Base-by-base conservation (phyloP, 495 filamentous ascomycete genomes). In the Hypoxylon fuscum region DNA sequence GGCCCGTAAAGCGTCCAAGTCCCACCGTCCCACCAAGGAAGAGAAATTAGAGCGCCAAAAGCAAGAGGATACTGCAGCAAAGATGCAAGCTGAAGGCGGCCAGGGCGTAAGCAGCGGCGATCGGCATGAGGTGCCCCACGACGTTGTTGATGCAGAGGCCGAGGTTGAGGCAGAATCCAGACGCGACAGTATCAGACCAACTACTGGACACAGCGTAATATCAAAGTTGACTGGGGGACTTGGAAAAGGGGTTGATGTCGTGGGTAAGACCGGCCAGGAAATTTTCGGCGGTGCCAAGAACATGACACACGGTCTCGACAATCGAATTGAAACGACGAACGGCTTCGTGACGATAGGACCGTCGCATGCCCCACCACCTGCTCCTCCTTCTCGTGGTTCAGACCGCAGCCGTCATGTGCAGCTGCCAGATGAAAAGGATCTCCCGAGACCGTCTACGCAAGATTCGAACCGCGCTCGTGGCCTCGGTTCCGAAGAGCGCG, bases 21-120 rank as follows among this genome's bases (percentile, higher is more conserved):
- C 72, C 12, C 80, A 79, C 44, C 68, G 69, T 14, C 74, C 75
- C 40, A 79, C 76, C 10, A 87, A 83, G 61, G 72, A 75, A n/a
- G 82, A 87, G 29, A 80, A 72, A 35, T 59, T 67, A 0, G 62
- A 78, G 43, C 76, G 78, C n/a, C 70, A 76, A 25, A 78, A 79
- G 49, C 66, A 53, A 5, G 76, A 83, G 42, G 78, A 95, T 66
- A 75, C 79, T 29, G 79, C 82, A 35, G 89, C 85, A 22, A 76
- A 84, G 31, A 74, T 81, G 27, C 78, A 90, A 45, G 89, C 87
- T 8, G 83, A 89, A 63, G 84, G 81, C 18, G 77, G 81, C 49
- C 70, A 73, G 44, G 96, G 96, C 54, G 70, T 93, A 55, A 95
- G 87, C 68, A 87, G 89, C n/a, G 94, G 92, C 47, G 83, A 93